Percentiles rank a stretch among this genome's conserved stretches.
Evolutionary conservation across 2,329 filamentous ascomycete genomes (phyloP).

Genomic region (Hyphodiscus sp.): DNA sequence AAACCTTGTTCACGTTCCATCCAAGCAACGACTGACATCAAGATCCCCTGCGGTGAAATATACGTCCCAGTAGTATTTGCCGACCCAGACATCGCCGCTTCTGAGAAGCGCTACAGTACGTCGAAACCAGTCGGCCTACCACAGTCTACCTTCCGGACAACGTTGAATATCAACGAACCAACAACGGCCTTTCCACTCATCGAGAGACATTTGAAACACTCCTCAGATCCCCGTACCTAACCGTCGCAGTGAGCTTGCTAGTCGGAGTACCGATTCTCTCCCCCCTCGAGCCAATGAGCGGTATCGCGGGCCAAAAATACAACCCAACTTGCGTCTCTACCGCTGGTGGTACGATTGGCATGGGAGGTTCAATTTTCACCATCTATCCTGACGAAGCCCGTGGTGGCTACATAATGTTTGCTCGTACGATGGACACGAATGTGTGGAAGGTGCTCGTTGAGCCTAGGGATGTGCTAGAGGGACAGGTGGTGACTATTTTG

Average conservation of each 20-base stretch:
- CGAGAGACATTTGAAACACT: slow-evolving; percentile 30
- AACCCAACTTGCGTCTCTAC: slow-evolving; percentile 34
- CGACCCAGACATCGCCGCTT: slow-evolving; percentile 22
- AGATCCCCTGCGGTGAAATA: slow-evolving; percentile 38
- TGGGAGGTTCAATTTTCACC: slow-evolving; percentile 32
- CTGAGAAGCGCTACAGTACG: slow-evolving; percentile 25
- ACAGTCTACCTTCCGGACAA: slow-evolving; percentile 30
- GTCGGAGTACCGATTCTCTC: slow-evolving; percentile 32
- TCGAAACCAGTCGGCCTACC: slow-evolving; percentile 23
- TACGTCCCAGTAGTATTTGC: slow-evolving; percentile 39
- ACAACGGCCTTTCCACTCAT: slow-evolving; percentile 32
- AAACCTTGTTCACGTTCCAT: slow-evolving; percentile 26
- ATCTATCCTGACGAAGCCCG: slow-evolving; percentile 35
- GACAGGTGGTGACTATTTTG: slow-evolving; percentile 38
- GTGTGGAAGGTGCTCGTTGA: slow-evolving; percentile 43
- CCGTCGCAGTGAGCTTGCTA: slow-evolving; percentile 32
- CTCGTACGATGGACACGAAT: slow-evolving; percentile 34
- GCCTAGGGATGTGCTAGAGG: background rate
- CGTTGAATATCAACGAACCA: slow-evolving; percentile 26
- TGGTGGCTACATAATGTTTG: slow-evolving; percentile 25
- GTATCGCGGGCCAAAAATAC: slow-evolving; percentile 29
- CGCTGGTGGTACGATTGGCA: slow-evolving; percentile 32
- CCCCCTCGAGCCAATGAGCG: slow-evolving; percentile 24
- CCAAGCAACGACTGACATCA: slow-evolving; percentile 25
- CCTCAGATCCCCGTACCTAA: slow-evolving; percentile 30